Percentiles rank a stretch among this genome's conserved stretches.
Conservation (phyloP, 257 asterid species). For the Plantago ovata region DNA sequence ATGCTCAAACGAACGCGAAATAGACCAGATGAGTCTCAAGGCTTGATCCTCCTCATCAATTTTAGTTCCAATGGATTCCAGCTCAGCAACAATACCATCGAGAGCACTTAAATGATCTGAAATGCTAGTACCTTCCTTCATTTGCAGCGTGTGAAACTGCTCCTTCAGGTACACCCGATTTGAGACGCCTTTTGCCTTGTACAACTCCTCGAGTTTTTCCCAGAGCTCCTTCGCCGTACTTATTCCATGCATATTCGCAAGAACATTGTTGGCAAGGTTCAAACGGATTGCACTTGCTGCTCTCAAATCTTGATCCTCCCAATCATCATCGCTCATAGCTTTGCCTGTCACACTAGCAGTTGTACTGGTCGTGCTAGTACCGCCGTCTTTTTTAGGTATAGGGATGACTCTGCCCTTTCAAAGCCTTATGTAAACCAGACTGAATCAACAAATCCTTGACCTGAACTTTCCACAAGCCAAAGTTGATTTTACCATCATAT, state of each 20-base stretch:
- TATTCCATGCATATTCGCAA: conserved; percentile 3
- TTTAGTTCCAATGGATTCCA: too few relatives aligned
- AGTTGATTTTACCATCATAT: too few relatives aligned
- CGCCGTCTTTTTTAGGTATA: neutral
- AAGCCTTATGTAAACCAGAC: neutral
- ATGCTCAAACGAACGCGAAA: conserved; percentile 1
- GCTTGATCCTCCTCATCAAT: conserved; percentile 14
- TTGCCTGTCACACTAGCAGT: neutral
- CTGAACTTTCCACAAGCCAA: too few relatives aligned
- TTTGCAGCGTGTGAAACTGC: too few relatives aligned
- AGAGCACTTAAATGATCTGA: too few relatives aligned
- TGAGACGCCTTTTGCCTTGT: too few relatives aligned
- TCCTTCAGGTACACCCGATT: too few relatives aligned
- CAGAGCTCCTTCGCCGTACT: too few relatives aligned
- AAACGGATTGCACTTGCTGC: conserved; percentile 4
- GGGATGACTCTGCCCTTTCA: neutral
- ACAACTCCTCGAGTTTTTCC: too few relatives aligned
- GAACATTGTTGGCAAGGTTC: neutral
- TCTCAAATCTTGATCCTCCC: neutral
- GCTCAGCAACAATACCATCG: neutral
- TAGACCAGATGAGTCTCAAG: conserved; percentile 16
- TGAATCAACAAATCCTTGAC: too few relatives aligned
- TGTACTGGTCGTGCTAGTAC: neutral
- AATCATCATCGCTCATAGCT: neutral
- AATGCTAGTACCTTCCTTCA: conserved; percentile 3